phyloP scores from a whole-genome alignment of 2,329 filamentous ascomycete genomes.

The Aureobasidium subglaciale region DNA sequence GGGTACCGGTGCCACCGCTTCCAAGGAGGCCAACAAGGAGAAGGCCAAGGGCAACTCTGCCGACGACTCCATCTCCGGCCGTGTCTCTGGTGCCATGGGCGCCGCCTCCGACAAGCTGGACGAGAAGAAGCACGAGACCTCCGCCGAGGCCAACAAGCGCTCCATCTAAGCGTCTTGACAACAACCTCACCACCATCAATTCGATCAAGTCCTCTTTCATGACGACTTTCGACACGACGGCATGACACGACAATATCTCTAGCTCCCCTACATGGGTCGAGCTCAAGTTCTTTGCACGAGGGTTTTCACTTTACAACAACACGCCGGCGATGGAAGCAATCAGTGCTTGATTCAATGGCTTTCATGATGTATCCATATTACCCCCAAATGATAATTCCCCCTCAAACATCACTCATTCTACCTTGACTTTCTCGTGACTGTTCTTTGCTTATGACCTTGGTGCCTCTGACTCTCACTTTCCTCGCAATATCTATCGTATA shows the following conservation, averaged over 20 bases:
- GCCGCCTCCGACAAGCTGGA: conserved; percentile 48
- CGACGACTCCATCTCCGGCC: conserved; percentile 46
- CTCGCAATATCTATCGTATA: background rate
- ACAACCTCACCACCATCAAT: background rate
- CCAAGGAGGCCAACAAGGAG: conserved; percentile 16
- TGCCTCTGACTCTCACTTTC: background rate
- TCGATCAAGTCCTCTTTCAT: background rate
- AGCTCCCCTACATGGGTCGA: conserved; percentile 7
- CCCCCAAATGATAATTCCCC: background rate
- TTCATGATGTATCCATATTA: conserved; percentile 12
- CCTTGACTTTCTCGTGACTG: background rate
- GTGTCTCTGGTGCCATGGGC: conserved; percentile 47
- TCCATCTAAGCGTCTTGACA: conserved; percentile 21
- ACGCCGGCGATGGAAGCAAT: conserved; percentile 8
- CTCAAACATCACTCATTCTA: background rate
- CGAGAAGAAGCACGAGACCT: conserved; percentile 44
- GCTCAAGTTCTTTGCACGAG: background rate
- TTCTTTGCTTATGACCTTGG: background rate
- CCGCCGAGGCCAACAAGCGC: conserved; percentile 44
- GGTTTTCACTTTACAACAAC: background rate
- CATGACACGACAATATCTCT: conserved; percentile 11
- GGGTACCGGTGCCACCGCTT: conserved; percentile 40
- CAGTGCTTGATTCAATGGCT: conserved; percentile 8
- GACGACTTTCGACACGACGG: conserved; percentile 13
- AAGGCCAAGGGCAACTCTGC: conserved; percentile 25